Conservation (phyloP, 768 basidiomycete species). For the Flagelloscypha sp. region DNA sequence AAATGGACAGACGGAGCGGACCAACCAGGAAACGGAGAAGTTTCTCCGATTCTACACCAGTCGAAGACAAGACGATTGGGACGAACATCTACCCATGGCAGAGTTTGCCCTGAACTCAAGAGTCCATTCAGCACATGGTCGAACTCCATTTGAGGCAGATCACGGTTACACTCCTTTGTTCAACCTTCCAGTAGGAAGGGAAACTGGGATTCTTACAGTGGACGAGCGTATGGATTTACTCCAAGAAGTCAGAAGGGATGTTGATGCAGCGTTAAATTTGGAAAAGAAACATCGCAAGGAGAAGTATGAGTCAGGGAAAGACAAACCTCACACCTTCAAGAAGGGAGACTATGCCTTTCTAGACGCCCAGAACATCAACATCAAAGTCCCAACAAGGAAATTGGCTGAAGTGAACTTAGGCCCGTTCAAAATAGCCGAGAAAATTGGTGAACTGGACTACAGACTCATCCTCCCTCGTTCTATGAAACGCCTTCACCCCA, state of each 20-base stretch:
- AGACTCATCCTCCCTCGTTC: constrained; percentile 10
- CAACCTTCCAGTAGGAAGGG: constrained; percentile 7
- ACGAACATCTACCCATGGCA: constrained; percentile 11
- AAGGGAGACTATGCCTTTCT: constrained; percentile 6
- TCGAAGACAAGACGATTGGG: constrained; percentile 17
- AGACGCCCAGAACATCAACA: constrained; percentile 4
- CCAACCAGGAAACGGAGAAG: constrained; percentile 14
- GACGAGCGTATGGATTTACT: constrained; percentile 7
- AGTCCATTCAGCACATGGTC: constrained; percentile 10
- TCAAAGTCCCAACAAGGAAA: constrained; percentile 7
- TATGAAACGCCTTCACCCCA: constrained; percentile 10
- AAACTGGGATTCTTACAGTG: no score
- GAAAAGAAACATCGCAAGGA: constrained; percentile 9
- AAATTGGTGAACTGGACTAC: constrained; percentile 9
- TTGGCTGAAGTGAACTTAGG: constrained; percentile 12
- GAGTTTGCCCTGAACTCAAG: constrained; percentile 20
- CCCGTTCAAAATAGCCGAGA: constrained; percentile 11
- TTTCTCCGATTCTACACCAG: constrained; percentile 15
- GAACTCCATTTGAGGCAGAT: constrained; percentile 18
- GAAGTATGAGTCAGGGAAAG: no score
- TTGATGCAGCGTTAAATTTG: constrained; percentile 8
- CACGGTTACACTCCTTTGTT: constrained; percentile 15
- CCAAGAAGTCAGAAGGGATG: constrained; percentile 9
- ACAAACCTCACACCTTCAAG: no score
- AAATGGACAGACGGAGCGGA: constrained; percentile 12